Base-by-base conservation (phyloP, 23 red algal genomes). In the Agarophyton chilense region DNA sequence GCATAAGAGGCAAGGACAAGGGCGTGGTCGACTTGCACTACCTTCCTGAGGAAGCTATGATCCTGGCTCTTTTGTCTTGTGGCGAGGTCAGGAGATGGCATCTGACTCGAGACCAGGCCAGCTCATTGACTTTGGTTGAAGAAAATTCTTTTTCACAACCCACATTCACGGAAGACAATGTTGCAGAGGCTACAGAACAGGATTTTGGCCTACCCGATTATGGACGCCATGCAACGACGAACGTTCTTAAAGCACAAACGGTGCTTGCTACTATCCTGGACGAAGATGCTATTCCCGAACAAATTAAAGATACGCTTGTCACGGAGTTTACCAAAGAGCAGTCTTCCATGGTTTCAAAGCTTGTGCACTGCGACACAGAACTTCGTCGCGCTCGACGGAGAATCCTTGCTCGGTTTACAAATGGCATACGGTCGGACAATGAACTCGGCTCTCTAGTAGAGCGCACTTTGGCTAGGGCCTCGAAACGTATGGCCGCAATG, bases 81-180 rank as follows among this genome's bases (percentile, higher is more conserved):
- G 85, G 85, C 19, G 71, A 78, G 50, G 44, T 89, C 7, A 17
- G 58, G 35, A 78, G 85, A 89, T 89, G 85, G 85, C 71, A 78
- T 34, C 33, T 89, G 26, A 78, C 51, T 43, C 41, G 40, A 31
- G 40, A 11, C 41, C 63, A 89, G 35, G 85, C 85, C 7, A 79
- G 54, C 36, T 45, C 70, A 9, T 50, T 89, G 51, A 57, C 71
- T 21, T 62, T 89, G 52, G 22, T 74, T 41, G 70, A 67, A 45
- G 43, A 60, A 12, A 34, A 78, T 55, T 55, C 46, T 24, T 43
- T 22, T 8, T 4, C 10, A 7, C 53, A 65, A 65, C 55, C 67
- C 19, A 78, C 72, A 26, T 89, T 61, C 25, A 77, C 67, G 10
- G 85, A 89, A 53, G 33, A 79, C 7, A 89, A 89, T 56, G 51